Percentiles rank a stretch among this genome's conserved stretches.
phyloP scores from a whole-genome alignment of 768 basidiomycete species.

The Rhizopogon vinicolor region DNA sequence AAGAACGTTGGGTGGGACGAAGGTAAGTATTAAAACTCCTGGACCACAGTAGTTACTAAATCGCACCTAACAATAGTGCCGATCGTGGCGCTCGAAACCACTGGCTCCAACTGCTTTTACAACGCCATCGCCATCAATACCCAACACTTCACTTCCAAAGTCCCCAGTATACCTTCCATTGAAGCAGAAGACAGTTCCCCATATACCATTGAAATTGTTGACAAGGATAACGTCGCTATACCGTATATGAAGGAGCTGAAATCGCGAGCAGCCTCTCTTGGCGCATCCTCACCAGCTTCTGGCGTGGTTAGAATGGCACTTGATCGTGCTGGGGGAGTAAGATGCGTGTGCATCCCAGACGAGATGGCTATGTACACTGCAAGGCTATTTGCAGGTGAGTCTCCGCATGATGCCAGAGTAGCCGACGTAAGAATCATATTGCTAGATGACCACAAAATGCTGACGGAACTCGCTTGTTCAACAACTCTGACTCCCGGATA shows the following conservation, averaged over 20 bases:
- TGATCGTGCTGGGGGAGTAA: conserved; percentile 50
- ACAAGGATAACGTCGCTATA: conserved; percentile 42
- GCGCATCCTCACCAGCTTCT: conserved; percentile 61
- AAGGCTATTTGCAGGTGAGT: conserved; percentile 53
- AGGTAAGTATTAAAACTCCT: conserved; percentile 35
- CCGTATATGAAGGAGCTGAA: conserved; percentile 55
- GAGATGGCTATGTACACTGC: conserved; percentile 64
- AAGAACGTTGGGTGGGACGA: conserved; percentile 61
- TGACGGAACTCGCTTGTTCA: conserved; percentile 73
- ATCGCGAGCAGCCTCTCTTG: conserved; percentile 67
- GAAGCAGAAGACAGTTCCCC: conserved; percentile 21
- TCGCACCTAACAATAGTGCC: conserved; percentile 41
- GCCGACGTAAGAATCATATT: neutral
- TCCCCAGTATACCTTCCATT: conserved; percentile 27
- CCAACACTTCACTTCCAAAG: conserved; percentile 24
- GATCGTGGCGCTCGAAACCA: conserved; percentile 63
- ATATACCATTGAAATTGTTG: conserved; percentile 38
- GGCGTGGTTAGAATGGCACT: conserved; percentile 64
- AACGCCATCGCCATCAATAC: conserved; percentile 61
- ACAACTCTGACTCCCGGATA: conserved; percentile 68
- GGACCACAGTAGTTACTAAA: neutral
- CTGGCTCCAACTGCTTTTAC: conserved; percentile 72
- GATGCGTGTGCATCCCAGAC: conserved; percentile 60
- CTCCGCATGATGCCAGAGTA: neutral
- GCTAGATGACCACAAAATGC: conserved; percentile 69